Percentiles rank a stretch among this genome's conserved stretches.
Evolutionary conservation across 2,329 filamentous ascomycete genomes (phyloP).

Genomic region (Aureobasidium sp.): DNA sequence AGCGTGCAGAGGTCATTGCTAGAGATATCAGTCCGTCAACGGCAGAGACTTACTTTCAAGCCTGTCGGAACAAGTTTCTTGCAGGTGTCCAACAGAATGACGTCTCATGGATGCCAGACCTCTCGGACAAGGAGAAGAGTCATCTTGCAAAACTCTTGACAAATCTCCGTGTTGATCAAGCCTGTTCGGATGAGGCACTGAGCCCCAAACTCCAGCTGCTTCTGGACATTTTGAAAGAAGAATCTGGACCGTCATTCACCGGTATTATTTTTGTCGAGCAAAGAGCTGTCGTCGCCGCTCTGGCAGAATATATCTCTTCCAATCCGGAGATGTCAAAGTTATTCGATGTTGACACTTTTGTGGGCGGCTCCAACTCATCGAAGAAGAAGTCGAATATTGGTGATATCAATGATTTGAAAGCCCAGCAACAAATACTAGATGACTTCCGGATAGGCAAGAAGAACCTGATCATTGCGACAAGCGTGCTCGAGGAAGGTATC

Average conservation of each 20-base stretch:
- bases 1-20: constrained; percentile 36
- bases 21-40: constrained; percentile 43
- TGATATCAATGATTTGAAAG: constrained; percentile 52
- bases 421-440: constrained; percentile 57
- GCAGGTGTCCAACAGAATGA: constrained; percentile 29
- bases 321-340: constrained; percentile 27
- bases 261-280: constrained; percentile 55
- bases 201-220: constrained; percentile 32
- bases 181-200: neutral
- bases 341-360: constrained; percentile 54
- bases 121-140: constrained; percentile 37
- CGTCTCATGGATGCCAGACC: constrained; percentile 31
- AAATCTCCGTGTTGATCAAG: neutral
- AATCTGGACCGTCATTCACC: constrained; percentile 38
- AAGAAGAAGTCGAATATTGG: constrained; percentile 53
- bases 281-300: constrained; percentile 45
- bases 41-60: constrained; percentile 43
- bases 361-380: constrained; percentile 54
- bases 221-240: constrained; percentile 37
- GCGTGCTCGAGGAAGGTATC: constrained; percentile 67
- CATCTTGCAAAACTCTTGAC: constrained; percentile 30
- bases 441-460: constrained; percentile 59
- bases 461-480: constrained; percentile 65
- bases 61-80: constrained; percentile 38
- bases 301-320: constrained; percentile 41